Conservation (phyloP, 495 filamentous ascomycete species). For the Talaromyces nanjingensis region DNA sequence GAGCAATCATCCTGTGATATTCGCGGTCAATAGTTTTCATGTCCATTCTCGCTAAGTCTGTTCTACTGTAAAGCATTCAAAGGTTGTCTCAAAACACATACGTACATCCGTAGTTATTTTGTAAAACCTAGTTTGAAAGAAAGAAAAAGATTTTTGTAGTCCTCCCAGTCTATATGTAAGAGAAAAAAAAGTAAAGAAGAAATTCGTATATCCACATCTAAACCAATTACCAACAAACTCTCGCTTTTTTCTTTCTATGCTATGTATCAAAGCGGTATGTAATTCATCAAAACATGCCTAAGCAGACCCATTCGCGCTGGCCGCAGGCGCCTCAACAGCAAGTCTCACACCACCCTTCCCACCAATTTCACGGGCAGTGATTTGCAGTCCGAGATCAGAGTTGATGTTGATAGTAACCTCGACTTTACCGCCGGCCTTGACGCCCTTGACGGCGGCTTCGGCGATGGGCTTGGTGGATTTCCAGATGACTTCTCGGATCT, state of each 20-base stretch:
- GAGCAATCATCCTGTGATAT: too few relatives aligned
- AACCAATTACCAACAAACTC: not conserved
- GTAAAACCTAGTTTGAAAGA: not conserved
- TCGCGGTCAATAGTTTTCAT: too few relatives aligned
- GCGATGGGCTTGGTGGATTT: constrained; percentile 78
- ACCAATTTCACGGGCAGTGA: constrained; percentile 79
- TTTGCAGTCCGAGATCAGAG: constrained; percentile 65
- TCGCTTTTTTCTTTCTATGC: not conserved
- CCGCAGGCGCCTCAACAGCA: constrained; percentile 40
- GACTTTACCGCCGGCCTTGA: constrained; percentile 84
- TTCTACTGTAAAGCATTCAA: too few relatives aligned
- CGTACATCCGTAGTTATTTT: too few relatives aligned
- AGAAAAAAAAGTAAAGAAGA: not conserved
- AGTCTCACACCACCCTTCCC: constrained; percentile 80
- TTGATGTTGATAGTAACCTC: constrained; percentile 87
- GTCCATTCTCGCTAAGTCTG: too few relatives aligned
- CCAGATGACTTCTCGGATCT: constrained; percentile 85
- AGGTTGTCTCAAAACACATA: too few relatives aligned
- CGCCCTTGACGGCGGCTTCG: constrained; percentile 73
- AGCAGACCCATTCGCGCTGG: constrained; percentile 32
- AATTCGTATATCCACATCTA: constrained; percentile 1
- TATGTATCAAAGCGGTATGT: not conserved
- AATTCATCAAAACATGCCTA: constrained; percentile 10
- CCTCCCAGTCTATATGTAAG: not conserved
- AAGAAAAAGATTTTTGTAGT: not conserved